These are phyloP conservation scores for Angomonas deanei DNA, from an alignment of 208 protist genomes.

Conservation along the genomic window DNA sequence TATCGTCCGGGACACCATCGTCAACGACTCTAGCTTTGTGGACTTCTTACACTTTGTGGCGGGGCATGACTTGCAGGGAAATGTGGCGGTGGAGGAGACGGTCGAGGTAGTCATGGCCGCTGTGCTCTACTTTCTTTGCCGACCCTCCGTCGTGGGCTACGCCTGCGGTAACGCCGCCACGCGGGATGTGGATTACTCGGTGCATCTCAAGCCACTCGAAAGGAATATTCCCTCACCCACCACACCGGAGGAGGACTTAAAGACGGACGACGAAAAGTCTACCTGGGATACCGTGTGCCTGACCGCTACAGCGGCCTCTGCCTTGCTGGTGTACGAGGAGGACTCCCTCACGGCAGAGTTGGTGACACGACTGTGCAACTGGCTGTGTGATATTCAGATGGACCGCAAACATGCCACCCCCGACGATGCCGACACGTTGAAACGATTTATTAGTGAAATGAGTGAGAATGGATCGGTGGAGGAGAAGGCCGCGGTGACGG, in stretches of 20 bases:
- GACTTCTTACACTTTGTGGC: conserved; percentile 20
- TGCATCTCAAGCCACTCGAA: neutral
- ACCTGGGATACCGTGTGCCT: conserved; percentile 28
- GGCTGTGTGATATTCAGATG: conserved; percentile 20
- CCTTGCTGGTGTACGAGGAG: conserved; percentile 15
- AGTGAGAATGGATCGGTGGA: conserved; percentile 10
- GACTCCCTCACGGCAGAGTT: conserved; percentile 17
- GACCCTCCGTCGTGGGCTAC: conserved; percentile 24
- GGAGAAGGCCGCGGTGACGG: conserved; percentile 19
- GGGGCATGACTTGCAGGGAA: conserved; percentile 15
- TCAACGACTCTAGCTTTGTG: conserved; percentile 13
- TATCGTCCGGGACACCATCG: conserved; percentile 11
- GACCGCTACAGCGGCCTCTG: conserved; percentile 22
- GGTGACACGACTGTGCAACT: conserved; percentile 28
- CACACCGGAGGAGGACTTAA: neutral
- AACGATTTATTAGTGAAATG: neutral
- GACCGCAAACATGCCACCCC: conserved; percentile 2
- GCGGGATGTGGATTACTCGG: neutral
- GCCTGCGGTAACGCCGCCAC: conserved; percentile 6
- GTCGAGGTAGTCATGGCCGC: conserved; percentile 22
- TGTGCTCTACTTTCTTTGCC: conserved; percentile 27
- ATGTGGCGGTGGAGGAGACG: neutral
- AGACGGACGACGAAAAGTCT: neutral
- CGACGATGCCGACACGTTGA: neutral
- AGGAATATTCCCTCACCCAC: neutral